Evolutionary conservation across 345 rosid genomes (phyloP).

Genomic region (Eucalyptus lansdowneana): DNA sequence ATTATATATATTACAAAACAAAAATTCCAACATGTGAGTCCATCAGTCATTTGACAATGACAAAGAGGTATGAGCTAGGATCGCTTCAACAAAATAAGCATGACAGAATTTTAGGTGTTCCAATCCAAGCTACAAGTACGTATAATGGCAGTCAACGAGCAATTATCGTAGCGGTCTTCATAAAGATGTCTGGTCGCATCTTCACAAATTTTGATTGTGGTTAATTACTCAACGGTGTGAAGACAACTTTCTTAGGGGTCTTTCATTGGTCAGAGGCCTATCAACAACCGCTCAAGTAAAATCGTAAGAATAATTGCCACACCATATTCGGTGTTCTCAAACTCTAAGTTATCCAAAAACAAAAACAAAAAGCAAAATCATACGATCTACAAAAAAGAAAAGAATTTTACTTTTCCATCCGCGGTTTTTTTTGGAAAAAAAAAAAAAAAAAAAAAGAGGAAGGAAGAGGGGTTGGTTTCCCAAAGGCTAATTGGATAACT

Average conservation of each 20-base stretch:
- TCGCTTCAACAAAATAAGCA: neutral
- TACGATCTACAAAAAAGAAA: neutral
- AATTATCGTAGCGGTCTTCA: conserved; percentile 48
- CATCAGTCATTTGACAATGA: neutral
- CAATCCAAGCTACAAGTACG: neutral
- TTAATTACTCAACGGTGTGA: no score
- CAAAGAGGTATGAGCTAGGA: neutral
- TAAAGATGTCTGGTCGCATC: conserved; percentile 11
- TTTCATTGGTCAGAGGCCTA: no score
- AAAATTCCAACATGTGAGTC: neutral
- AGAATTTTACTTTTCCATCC: neutral
- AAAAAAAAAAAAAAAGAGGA: no score
- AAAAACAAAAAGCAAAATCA: neutral
- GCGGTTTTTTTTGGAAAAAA: no score
- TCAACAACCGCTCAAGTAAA: no score
- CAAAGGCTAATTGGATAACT: no score
- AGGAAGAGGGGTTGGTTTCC: no score
- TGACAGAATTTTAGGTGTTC: neutral
- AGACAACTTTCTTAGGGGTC: no score
- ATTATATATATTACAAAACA: neutral
- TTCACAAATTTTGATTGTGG: no score
- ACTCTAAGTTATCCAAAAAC: neutral
- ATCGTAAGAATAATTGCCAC: neutral
- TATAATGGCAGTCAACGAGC: conserved; percentile 11
- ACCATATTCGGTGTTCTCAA: neutral